Conservation (phyloP, 1,139 yeast species). For the Kodamaea sp. region DNA sequence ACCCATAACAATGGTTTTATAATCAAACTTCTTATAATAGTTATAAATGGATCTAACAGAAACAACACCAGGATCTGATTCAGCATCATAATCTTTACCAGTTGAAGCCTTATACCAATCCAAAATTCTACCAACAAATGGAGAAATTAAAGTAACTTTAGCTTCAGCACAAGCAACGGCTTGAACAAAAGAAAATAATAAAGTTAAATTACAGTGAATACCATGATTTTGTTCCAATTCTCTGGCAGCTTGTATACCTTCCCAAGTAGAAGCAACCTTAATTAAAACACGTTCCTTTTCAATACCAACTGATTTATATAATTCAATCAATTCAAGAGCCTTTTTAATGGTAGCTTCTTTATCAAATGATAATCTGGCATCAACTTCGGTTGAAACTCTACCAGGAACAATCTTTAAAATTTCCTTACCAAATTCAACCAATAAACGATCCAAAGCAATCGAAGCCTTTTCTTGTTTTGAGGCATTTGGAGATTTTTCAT, state of each 20-base stretch:
- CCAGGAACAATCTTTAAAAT: slow-evolving; percentile 96
- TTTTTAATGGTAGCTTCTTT: slow-evolving; percentile 89
- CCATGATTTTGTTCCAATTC: slow-evolving; percentile 89
- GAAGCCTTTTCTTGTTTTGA: slow-evolving; percentile 49
- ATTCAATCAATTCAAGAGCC: slow-evolving; percentile 82
- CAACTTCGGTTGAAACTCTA: slow-evolving; percentile 98
- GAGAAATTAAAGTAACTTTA: slow-evolving; percentile 90
- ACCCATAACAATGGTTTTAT: slow-evolving; percentile 99
- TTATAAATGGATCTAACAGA: slow-evolving; percentile 87
- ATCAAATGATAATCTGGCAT: slow-evolving; percentile 94
- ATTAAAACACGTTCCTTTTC: slow-evolving; percentile 85
- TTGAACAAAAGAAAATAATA: slow-evolving; percentile 91
- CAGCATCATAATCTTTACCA: slow-evolving; percentile 79
- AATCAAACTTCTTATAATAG: slow-evolving; percentile 96
- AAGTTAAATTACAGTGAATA: slow-evolving; percentile 92
- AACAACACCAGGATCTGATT: slow-evolving; percentile 91
- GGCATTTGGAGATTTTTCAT: slow-evolving; percentile 40
- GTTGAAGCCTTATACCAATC: slow-evolving; percentile 98
- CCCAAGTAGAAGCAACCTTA: slow-evolving; percentile 98
- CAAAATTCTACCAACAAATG: slow-evolving; percentile 98
- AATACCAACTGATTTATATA: slow-evolving; percentile 82
- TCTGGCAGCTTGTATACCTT: slow-evolving; percentile 98
- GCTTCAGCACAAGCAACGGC: slow-evolving; percentile 99
- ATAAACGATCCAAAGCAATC: slow-evolving; percentile 83
- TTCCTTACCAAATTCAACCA: slow-evolving; percentile 94